Evolutionary conservation across 805 yeast species (phyloP).

Genomic region (Citeromyces matritensis): DNA sequence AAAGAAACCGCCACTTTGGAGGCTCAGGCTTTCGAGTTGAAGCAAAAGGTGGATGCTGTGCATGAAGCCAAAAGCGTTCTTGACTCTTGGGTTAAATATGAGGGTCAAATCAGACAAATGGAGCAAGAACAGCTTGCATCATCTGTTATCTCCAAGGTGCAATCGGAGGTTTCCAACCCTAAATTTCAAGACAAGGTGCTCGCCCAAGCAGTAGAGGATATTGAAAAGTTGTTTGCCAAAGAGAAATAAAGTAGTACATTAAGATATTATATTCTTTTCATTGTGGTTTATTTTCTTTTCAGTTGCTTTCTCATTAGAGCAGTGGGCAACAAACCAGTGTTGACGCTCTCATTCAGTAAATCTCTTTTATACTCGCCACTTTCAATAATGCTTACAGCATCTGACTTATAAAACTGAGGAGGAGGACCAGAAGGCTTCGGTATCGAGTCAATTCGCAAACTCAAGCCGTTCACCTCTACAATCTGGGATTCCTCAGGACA

Average conservation of each 20-base stretch:
- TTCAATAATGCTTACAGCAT: conserved; percentile 6
- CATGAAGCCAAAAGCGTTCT: conserved; percentile 86
- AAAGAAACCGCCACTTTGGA: conserved; percentile 95
- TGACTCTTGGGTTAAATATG: conserved; percentile 98
- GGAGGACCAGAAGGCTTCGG: conserved; percentile 24
- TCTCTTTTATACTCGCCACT: conserved; percentile 5
- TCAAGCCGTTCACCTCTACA: neutral
- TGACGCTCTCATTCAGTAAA: conserved; percentile 2
- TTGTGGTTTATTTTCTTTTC: conserved; percentile 1
- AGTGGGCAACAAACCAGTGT: conserved; percentile 8
- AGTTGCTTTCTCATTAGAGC: conserved; percentile 5
- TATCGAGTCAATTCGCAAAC: neutral
- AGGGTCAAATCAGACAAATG: conserved; percentile 87
- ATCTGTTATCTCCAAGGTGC: conserved; percentile 77
- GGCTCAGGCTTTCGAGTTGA: conserved; percentile 85
- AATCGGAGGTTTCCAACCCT: conserved; percentile 69
- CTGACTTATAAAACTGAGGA: conserved; percentile 28
- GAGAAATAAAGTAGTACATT: conserved; percentile 9
- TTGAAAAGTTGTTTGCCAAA: conserved; percentile 64
- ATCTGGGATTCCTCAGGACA: conserved; percentile 1
- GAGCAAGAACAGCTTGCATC: conserved; percentile 89
- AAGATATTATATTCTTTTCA: conserved; percentile 1
- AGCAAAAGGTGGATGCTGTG: conserved; percentile 81
- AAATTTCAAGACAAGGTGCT: conserved; percentile 90
- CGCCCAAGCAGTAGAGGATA: conserved; percentile 81